A percentile compares a stretch with the other conserved stretches of the same genome.
Evolutionary conservation across 1,284 basidiomycete species (phyloP).

Genomic region (Papiliotrema nemorosa): DNA sequence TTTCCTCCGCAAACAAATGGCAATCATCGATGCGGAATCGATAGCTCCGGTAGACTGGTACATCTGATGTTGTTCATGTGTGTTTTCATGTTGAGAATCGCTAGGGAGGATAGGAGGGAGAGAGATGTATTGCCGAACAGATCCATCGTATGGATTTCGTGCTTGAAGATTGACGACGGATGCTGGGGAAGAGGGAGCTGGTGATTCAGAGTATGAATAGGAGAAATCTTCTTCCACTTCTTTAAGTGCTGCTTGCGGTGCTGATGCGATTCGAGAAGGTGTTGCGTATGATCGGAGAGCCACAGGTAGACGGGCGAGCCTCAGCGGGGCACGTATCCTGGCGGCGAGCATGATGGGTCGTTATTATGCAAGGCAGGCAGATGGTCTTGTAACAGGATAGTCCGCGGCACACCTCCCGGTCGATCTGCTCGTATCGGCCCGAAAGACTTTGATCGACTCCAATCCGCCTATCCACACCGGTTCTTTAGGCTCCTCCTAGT

Average conservation of each 20-base stretch:
- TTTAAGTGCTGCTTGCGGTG: neutral
- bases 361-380: no score
- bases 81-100: neutral
- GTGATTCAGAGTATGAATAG: neutral
- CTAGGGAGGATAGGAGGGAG: neutral
- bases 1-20: conserved; percentile 41
- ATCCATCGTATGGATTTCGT: neutral
- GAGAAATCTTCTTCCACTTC: neutral
- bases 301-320: neutral
- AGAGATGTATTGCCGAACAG: neutral
- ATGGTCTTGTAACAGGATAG: no score
- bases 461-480: no score
- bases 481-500: no score
- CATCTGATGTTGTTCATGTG: conserved; percentile 19
- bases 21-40: conserved; percentile 44
- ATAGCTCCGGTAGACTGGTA: conserved; percentile 41
- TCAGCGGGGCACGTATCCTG: neutral
- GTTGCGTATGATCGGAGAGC: neutral
- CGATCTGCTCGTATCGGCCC: no score
- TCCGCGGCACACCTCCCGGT: no score
- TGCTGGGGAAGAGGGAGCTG: neutral
- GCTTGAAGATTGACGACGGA: neutral
- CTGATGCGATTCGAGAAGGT: neutral
- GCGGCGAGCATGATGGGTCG: neutral
- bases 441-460: no score